Evolutionary conservation across 140 eudicot species (phyloP).

Genomic region (Senecio squalidus): DNA sequence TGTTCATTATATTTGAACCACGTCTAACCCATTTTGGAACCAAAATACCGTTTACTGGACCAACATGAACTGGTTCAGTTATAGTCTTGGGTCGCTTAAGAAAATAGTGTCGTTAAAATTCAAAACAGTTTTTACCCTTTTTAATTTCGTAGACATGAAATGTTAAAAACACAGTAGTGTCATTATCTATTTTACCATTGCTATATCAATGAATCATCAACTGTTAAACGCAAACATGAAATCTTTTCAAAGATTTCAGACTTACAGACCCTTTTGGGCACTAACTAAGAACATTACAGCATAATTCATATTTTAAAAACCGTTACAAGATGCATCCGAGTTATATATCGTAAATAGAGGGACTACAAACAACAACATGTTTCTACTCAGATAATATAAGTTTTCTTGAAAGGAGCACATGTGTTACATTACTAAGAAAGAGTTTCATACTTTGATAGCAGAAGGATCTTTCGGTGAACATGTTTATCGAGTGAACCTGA

Average conservation of each 20-base stretch:
- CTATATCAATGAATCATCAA: not conserved
- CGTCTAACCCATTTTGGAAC: too few species aligned
- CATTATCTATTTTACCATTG: not conserved
- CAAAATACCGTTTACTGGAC: too few species aligned
- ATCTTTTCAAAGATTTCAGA: not conserved
- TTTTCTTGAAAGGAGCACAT: not conserved
- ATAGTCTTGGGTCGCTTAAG: too few species aligned
- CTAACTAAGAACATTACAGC: constrained; percentile 8
- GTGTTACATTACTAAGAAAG: constrained; percentile 4
- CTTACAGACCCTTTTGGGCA: not conserved
- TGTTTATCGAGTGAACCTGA: constrained; percentile 26
- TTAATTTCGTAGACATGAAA: not conserved
- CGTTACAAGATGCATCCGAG: constrained; percentile 24
- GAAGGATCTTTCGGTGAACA: constrained; percentile 48
- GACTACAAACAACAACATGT: constrained; percentile 24
- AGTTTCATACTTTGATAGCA: constrained; percentile 33
- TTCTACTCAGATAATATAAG: not conserved
- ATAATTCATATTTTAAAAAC: constrained; percentile 4
- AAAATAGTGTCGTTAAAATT: too few species aligned
- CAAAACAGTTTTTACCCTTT: too few species aligned
- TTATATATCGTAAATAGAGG: constrained; percentile 15
- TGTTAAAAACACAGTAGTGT: not conserved
- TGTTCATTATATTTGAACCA: too few species aligned
- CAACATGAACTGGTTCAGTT: too few species aligned
- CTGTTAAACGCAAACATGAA: not conserved